Conservation (phyloP, 1,139 yeast genomes). For the Yamadazyma pseudoaaseri region DNA sequence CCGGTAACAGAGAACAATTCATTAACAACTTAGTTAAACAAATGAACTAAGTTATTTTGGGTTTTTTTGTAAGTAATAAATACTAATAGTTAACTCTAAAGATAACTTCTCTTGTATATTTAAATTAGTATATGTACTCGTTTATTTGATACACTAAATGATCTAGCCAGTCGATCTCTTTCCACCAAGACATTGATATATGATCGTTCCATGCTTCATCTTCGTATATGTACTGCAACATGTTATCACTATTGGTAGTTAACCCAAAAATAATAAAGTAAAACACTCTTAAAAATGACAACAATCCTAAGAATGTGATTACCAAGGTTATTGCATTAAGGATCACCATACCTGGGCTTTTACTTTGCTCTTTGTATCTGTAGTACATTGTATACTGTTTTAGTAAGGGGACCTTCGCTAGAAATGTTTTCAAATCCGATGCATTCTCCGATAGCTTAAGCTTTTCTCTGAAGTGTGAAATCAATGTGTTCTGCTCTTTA, state of each 20-base stretch:
- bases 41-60: constrained; percentile 64
- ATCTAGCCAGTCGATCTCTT: constrained; percentile 33
- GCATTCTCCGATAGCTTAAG: constrained; percentile 15
- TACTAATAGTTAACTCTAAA: constrained; percentile 3
- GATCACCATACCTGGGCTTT: constrained; percentile 19
- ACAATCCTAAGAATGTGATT: constrained; percentile 19
- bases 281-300: constrained; percentile 10
- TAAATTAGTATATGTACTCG: constrained; percentile 17
- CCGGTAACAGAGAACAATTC: constrained; percentile 99
- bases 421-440: constrained; percentile 15
- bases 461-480: constrained; percentile 20
- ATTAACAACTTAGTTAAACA: constrained; percentile 97
- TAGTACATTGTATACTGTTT: constrained; percentile 30
- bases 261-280: constrained; percentile 14
- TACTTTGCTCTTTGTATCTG: constrained; percentile 26
- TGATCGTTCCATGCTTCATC: constrained; percentile 8
- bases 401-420: constrained; percentile 29
- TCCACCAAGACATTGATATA: constrained; percentile 30
- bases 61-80: constrained; percentile 8
- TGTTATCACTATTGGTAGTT: neutral
- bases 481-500: constrained; percentile 23
- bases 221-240: constrained; percentile 22
- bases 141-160: constrained; percentile 23
- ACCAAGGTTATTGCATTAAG: constrained; percentile 24
- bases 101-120: neutral